Percentiles rank a stretch among this genome's conserved stretches.
Evolutionary conservation across 768 basidiomycete genomes (phyloP).

Genomic region (Psilocybe subaeruginosa): DNA sequence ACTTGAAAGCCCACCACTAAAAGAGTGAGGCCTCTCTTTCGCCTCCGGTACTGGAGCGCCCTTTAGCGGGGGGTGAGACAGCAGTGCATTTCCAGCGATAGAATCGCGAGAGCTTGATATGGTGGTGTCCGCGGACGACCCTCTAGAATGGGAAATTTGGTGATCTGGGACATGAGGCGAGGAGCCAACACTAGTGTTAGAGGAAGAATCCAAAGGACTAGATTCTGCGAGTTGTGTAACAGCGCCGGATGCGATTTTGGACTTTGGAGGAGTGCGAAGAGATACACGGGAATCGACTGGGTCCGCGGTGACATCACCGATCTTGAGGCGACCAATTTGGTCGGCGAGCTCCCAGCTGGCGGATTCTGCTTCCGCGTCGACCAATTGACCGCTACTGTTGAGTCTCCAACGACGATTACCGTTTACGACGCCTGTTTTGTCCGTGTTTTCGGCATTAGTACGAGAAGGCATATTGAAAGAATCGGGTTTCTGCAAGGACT

Average conservation of each 20-base stretch:
- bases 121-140: conserved; percentile 80
- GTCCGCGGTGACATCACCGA: conserved; percentile 56
- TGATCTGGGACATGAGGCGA: conserved; percentile 73
- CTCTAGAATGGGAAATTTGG: conserved; percentile 77
- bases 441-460: conserved; percentile 36
- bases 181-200: conserved; percentile 71
- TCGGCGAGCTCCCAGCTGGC: conserved; percentile 75
- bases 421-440: conserved; percentile 39
- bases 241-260: conserved; percentile 53
- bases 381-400: conserved; percentile 63
- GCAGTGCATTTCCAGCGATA: conserved; percentile 57
- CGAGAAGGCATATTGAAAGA: conserved; percentile 50
- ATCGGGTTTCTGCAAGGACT: conserved; percentile 40
- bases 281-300: conserved; percentile 53
- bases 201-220: conserved; percentile 75
- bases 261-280: conserved; percentile 71
- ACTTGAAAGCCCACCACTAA: conserved; percentile 75
- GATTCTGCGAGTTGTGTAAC: conserved; percentile 63
- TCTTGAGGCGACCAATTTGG: conserved; percentile 73
- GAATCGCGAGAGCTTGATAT: conserved; percentile 64
- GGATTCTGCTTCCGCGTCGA: conserved; percentile 54
- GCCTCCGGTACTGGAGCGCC: conserved; percentile 50
- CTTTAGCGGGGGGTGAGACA: conserved; percentile 59
- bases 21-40: conserved; percentile 81
- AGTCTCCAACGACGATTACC: conserved; percentile 62